Evolutionary conservation across 495 filamentous ascomycete species (phyloP), one percentile per base, ranked within the genome.

Genomic region (Aspergillus asperescens): DNA sequence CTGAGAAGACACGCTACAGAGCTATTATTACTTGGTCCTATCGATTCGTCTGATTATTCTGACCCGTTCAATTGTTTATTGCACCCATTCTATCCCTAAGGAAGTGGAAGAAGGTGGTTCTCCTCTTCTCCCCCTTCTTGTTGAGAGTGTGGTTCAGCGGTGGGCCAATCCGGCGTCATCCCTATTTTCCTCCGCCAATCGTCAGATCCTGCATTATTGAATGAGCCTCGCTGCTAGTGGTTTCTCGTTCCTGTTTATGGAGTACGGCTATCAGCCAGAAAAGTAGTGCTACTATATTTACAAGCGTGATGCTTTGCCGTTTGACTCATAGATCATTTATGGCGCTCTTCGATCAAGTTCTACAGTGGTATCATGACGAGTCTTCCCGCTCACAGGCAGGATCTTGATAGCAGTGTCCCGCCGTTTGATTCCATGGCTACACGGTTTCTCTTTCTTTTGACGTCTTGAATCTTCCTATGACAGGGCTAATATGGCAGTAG

Each of bases 151-250:
- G 67, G 71, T 72, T 71, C 68, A 63, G 69, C 68, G 62, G 70
- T 75, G 75, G 72, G 70, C 71, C 65, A 50, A 31, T 60, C 58
- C 61, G 63, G 62, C 69, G 66, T 72, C 69, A 72, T 72, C 68
- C 67, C 68, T 65, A 68, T 68, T 70, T 60, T 60, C 52, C 54
- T 62, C 56, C 62, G 55, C 71, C 68, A 73, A 73, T 73, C 64
- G 67, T 61, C 62, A 62, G 50, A 54, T 54, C 53, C 59, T 29
- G 5, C 51, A 52, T 57, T 56, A 55, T 55, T 55, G 57, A 60
- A 56, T 52, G 52, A 56, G 57, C 52, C 52, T 52, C 48, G 57
- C 53, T 29, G 52, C 56, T 58, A 58, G 44, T 35, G 18, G 22
- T 47, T 29, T 35, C 29, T 22, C 32, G 25, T 46, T 46, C 43